Evolutionary conservation across 2,329 filamentous ascomycete species (phyloP).

Genomic region (Myriangium duriaei): DNA sequence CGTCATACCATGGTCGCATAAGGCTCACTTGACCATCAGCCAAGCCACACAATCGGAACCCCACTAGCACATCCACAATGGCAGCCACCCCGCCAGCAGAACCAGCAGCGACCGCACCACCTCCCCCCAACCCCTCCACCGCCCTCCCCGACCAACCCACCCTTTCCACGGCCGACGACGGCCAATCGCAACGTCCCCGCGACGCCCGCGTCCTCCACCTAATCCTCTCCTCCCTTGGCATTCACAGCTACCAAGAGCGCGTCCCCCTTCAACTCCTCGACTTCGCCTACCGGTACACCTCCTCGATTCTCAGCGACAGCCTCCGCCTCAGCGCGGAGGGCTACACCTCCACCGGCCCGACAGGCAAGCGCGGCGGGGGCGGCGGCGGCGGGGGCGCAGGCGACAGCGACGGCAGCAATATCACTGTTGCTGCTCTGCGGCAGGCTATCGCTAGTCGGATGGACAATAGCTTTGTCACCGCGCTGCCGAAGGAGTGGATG

Average conservation of each 20-base stretch:
- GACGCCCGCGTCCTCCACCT: slow-evolving; percentile 71
- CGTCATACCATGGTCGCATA: no score
- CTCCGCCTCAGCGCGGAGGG: slow-evolving; percentile 57
- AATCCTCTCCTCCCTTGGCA: slow-evolving; percentile 65
- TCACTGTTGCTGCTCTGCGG: slow-evolving; percentile 54
- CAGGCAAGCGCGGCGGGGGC: slow-evolving; percentile 15
- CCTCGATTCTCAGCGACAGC: slow-evolving; percentile 57
- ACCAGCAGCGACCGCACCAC: slow-evolving; percentile 10
- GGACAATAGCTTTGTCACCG: slow-evolving; percentile 55
- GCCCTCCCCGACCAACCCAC: slow-evolving; percentile 18
- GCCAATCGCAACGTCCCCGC: slow-evolving; percentile 47
- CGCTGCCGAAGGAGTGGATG: slow-evolving; percentile 61
- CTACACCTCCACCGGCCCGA: slow-evolving; percentile 34
- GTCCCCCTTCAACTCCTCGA: slow-evolving; percentile 74
- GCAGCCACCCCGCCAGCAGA: slow-evolving; percentile 12
- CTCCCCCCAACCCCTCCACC: slow-evolving; percentile 9
- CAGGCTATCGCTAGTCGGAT: slow-evolving; percentile 60
- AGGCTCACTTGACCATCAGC: no score
- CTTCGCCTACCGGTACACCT: slow-evolving; percentile 74
- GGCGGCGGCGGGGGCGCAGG: slow-evolving; percentile 23
- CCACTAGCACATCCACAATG: slow-evolving; percentile 9
- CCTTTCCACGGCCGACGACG: slow-evolving; percentile 23
- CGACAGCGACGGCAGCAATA: slow-evolving; percentile 35
- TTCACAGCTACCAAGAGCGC: slow-evolving; percentile 67
- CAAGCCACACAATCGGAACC: no score